Base-by-base conservation (phyloP, 2,329 filamentous ascomycete genomes). In the Xylariaceae sp. region DNA sequence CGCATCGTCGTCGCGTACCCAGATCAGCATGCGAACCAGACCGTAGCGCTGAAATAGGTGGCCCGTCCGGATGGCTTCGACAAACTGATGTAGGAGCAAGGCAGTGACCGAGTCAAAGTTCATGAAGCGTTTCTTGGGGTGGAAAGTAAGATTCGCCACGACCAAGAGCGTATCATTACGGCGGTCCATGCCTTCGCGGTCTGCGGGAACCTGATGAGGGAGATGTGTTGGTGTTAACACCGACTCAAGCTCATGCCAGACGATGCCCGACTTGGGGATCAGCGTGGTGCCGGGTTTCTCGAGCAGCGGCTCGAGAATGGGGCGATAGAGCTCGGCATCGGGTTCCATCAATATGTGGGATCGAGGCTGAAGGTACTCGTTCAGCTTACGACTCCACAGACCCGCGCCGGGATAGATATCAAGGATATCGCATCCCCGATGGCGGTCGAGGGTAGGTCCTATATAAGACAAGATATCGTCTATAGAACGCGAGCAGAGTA, bases 311-410 rank as follows among this genome's bases (percentile, higher is more conserved):
- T 81, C 67, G 23, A 96, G 82, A 61, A 87, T 84, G 0, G 82
- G 77, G 0, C 74, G 63, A 71, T 89, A 93, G 2, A 81, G 67
- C 0, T 78, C 73, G 2, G 74, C 72, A 39, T 89, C 82, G 2
- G 87, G 85, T 69, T 97, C 92, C 73, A 97, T 80, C 48, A 99
- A 78, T 50, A 97, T 76, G 76, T 99, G 94, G 4, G 84, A 86
- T 59, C 91, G 86, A 3, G 93, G 93, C 67, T 90, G 76, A 6
- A 99, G 78, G 51, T 82, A 76, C 0, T 90, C 80, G 70, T 96
- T 86, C 0, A 97, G 77, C 67, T 88, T 89, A 34, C 78, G 78
- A 39, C 92, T 96, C 84, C 88, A 94, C 2, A 96, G 56, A 7
- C 92, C 90, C 1, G 77, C 77, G 11, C 92, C 92, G 0, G 93